These are phyloP conservation scores for Aspergillus eucalypticola DNA, from an alignment of 2,329 filamentous ascomycete genomes.

Conservation along the genomic window DNA sequence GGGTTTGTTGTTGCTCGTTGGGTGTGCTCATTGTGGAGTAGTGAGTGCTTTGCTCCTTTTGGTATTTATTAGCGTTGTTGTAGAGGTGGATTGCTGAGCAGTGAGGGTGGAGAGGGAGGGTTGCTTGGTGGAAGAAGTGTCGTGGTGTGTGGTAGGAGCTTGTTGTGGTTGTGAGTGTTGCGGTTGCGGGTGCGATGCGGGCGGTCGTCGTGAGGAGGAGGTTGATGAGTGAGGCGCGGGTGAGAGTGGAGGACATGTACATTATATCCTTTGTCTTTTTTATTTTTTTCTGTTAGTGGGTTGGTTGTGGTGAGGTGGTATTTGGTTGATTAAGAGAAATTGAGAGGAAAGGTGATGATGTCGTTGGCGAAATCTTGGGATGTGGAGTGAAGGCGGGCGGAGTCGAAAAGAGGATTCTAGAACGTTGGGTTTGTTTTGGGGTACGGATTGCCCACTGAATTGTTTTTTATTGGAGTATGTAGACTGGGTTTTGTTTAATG, in stretches of 20 bases:
- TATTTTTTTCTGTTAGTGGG: neutral
- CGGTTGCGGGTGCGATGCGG: conserved; percentile 17
- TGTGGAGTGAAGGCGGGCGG: neutral
- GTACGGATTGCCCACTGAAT: neutral
- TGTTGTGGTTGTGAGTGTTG: conserved; percentile 2
- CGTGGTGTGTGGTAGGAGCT: neutral
- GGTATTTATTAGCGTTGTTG: conserved; percentile 7
- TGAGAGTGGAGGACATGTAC: conserved; percentile 30
- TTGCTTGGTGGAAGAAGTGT: conserved; percentile 8
- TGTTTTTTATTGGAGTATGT: neutral
- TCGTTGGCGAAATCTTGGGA: conserved; percentile 4
- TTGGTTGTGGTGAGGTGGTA: neutral
- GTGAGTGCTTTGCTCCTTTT: conserved; percentile 7
- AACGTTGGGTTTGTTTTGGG: conserved; percentile 7
- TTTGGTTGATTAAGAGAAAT: neutral
- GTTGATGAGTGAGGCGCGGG: conserved; percentile 31
- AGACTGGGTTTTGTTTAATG: too few relatives aligned
- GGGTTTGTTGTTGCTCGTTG: conserved; percentile 11
- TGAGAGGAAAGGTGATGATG: neutral
- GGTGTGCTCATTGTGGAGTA: conserved; percentile 26
- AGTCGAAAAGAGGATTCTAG: conserved; percentile 20
- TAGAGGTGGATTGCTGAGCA: conserved; percentile 22
- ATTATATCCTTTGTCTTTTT: conserved; percentile 21
- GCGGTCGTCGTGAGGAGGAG: conserved; percentile 23
- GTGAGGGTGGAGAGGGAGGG: conserved; percentile 7